Evolutionary conservation across 129 eudicot genomes (phyloP).

Genomic region (Lonicera japonica): DNA sequence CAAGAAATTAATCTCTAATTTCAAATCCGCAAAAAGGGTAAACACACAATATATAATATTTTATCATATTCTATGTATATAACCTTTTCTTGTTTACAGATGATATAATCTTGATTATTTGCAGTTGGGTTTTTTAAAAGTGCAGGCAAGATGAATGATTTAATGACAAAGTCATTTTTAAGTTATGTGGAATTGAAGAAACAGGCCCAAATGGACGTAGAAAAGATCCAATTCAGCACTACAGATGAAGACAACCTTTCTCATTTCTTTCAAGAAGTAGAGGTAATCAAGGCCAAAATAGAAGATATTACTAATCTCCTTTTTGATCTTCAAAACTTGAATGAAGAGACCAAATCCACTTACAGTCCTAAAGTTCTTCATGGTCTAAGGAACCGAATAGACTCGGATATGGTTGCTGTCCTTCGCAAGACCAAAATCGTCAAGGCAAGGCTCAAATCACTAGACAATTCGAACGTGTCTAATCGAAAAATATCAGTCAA

Average conservation of each 20-base stretch:
- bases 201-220: slow-evolving; percentile 63
- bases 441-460: slow-evolving; percentile 44
- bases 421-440: slow-evolving; percentile 57
- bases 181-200: slow-evolving; percentile 87
- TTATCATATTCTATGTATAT: no score
- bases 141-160: slow-evolving; percentile 55
- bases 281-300: slow-evolving; percentile 20
- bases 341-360: slow-evolving; percentile 49
- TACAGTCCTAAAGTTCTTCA: slow-evolving; percentile 65
- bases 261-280: slow-evolving; percentile 67
- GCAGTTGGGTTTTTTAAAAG: slow-evolving; percentile 26
- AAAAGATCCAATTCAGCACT: slow-evolving; percentile 24
- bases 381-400: slow-evolving; percentile 67
- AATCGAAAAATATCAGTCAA: slow-evolving; percentile 27
- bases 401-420: slow-evolving; percentile 60
- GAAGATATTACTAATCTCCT: slow-evolving; percentile 33
- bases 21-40: slow-evolving; percentile 10
- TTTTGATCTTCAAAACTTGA: slow-evolving; percentile 37
- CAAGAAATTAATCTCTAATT: slow-evolving; percentile 32
- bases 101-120: slow-evolving; percentile 1
- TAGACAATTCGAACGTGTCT: slow-evolving; percentile 43
- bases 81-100: no score
- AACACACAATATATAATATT: slow-evolving; percentile 13
- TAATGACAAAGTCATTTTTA: slow-evolving; percentile 79
- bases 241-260: slow-evolving; percentile 53